Base-by-base conservation (phyloP, 371 early-diverging fungal species). In the Ecytonucleospora hepatopenaei region DNA sequence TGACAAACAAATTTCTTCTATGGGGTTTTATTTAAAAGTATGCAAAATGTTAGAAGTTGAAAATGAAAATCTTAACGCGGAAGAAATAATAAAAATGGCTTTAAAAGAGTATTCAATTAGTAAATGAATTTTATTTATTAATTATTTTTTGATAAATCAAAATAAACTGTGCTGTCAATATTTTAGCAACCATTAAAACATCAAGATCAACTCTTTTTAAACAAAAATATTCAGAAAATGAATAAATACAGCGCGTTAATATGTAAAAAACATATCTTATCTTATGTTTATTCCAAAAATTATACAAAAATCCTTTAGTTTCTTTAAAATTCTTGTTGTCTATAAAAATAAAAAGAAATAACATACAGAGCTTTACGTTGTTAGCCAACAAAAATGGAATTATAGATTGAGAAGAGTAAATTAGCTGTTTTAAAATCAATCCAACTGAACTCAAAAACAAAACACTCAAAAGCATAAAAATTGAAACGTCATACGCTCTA, bases 361-460 rank as follows among this genome's bases (percentile, higher is more conserved):
- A 40, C 12, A 8, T 12, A 12, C 12, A 8, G n/a, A 40, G 8
- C 40, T 40, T 40, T 40, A n/a, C n/a, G n/a, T 40, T 40, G 40
- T 40, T 40, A 12, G 40, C 40, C n/a, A 40, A 8, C 8, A 40
- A 12, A n/a, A 40, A 40, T n/a, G n/a, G 12, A 8, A n/a, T n/a
- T 12, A 40, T 40, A n/a, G 40, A 12, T 40, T 40, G 40, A 40
- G 40, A 40, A 12, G 40, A 8, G 40, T 40, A 40, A 40, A 40
- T n/a, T n/a, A 40, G 40, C n/a, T 40, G 40, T 53, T 24, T 53
- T 16, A 66, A 33, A 19, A 51, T 40, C 23, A 48, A 47, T 32
- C 17, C 32, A 16, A 47, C 48, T n/a, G 58, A 23, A 48, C 17
- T 21, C 53, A 51, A 21, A 17, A 15, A 51, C 4, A 51, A 51